A percentile compares a stretch with the other conserved stretches of the same genome.
These are phyloP conservation scores for Vitis vinifera DNA, from an alignment of 164 flowering plant species.

Conservation along the genomic window ASM3070453v1 NC_081819.1:5121501-5122000, in stretches of 20 bases:
- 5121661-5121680: conserved; percentile 19
- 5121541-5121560: conserved; percentile 10
- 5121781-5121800: conserved; percentile 10
- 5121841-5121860: too few species aligned
- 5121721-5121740: conserved; percentile 17
- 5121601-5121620: neutral
- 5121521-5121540: too few species aligned
- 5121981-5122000: too few species aligned
- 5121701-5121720: conserved; percentile 24
- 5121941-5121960: too few species aligned
- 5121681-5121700: neutral
- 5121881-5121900: too few species aligned
- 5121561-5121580: conserved; percentile 19
- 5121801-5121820: conserved; percentile 12
- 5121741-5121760: conserved; percentile 3
- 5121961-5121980: too few species aligned
- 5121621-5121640: conserved; percentile 13
- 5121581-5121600: conserved; percentile 18
- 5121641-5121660: conserved; percentile 20
- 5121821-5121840: conserved; percentile 4
- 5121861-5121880: too few species aligned
- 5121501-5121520: too few species aligned
- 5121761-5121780: conserved; percentile 18
- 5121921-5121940: conserved; percentile 30
- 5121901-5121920: conserved; percentile 20